Conservation (phyloP, 1,139 yeast species). For the Kazachstania sp. region DNA sequence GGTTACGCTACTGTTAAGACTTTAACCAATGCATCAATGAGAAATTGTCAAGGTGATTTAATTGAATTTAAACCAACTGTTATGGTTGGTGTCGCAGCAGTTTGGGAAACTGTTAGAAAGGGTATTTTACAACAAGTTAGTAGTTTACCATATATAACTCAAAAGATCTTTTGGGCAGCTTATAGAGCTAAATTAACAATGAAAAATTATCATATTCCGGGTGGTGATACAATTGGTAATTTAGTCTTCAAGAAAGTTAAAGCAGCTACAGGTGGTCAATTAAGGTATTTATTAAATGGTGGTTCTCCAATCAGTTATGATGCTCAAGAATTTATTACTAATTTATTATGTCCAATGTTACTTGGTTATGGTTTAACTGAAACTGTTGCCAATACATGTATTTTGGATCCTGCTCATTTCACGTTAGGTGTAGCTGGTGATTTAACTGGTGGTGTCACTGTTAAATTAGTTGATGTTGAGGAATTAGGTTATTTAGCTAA, state of each 20-base stretch:
- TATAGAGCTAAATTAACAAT: conserved; percentile 61
- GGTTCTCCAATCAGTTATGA: conserved; percentile 85
- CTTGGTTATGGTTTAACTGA: conserved; percentile 97
- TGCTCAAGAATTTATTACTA: conserved; percentile 75
- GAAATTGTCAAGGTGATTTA: conserved; percentile 83
- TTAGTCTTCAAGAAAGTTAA: conserved; percentile 79
- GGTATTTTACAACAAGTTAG: conserved; percentile 75
- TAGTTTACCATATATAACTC: conserved; percentile 56
- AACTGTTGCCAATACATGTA: conserved; percentile 84
- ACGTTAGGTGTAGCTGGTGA: conserved; percentile 77
- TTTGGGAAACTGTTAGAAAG: conserved; percentile 93
- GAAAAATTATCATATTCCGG: conserved; percentile 61
- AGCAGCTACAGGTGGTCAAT: conserved; percentile 91
- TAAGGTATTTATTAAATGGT: conserved; percentile 73
- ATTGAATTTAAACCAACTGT: conserved; percentile 81
- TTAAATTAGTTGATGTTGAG: conserved; percentile 81
- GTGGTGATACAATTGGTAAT: conserved; percentile 54
- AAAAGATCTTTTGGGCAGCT: conserved; percentile 85
- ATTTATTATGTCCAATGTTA: conserved; percentile 76
- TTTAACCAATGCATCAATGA: conserved; percentile 70
- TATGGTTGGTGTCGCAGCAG: conserved; percentile 99
- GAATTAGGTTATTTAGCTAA: conserved; percentile 91
- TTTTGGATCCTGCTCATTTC: conserved; percentile 56
- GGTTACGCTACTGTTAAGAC: conserved; percentile 96
- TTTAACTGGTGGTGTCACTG: conserved; percentile 76